Base-by-base conservation (phyloP, 2,329 filamentous ascomycete genomes). In the Pseudopithomyces chartarum region DNA sequence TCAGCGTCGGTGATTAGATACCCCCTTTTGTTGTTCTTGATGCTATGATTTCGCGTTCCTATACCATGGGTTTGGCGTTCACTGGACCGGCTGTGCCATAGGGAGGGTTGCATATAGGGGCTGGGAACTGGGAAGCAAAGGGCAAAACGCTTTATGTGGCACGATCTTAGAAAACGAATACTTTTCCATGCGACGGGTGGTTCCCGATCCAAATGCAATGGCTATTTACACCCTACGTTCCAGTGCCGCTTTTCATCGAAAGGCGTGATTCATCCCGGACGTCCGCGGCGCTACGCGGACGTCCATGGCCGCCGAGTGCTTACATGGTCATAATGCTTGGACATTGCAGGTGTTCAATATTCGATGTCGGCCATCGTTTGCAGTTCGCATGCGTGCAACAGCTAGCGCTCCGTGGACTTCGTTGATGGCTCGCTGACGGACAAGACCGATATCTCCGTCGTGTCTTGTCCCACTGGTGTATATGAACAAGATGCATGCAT, bases 1-100 rank as follows among this genome's bases (percentile, higher is more conserved):
- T 79, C 23, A 70, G 68, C 46, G 62, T 71, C 45, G 69, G 69
- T 1, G 52, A 59, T 32, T 63, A 55, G n/a, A 5, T 15, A 2
- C 34, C 13, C 15, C n/a, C 15, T 40, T 40, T 15, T 4, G n/a
- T 17, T 32, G 39, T 2, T 43, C 12, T 3, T 26, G 38, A 17
- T 44, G 5, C 26, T 15, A n/a, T 11, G 29, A 49, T n/a, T 36
- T 4, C 17, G n/a, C 38, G 10, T 17, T 50, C 23, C 10, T 51
- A 29, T 50, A 32, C 19, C 22, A 45, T 39, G 39, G 20, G 15
- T 40, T 44, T 20, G 54, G 49, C 43, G 48, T 56, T 52, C 33
- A 23, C 47, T 33, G 36, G 45, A 17, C 43, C 3, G 44, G 12
- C 12, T 38, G 5, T 38, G 34, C 17, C 7, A 34, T 32, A 47